Conservation (phyloP, 1,139 yeast genomes). For the Yamadazyma membranifaciens region DNA sequence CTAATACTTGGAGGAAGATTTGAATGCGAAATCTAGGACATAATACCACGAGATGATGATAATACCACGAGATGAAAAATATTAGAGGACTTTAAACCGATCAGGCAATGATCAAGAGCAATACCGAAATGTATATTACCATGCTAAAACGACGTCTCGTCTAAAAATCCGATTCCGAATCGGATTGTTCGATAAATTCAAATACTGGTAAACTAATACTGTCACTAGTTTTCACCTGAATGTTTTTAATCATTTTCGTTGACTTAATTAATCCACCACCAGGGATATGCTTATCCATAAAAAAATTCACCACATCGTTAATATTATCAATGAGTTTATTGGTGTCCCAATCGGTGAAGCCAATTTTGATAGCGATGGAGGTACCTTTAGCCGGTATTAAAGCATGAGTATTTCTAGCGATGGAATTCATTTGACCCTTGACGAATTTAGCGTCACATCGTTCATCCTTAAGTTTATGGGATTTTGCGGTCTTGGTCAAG, state of each 20-base stretch:
- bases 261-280: slow-evolving; percentile 57
- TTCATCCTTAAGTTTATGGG: slow-evolving; percentile 48
- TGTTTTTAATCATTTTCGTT: slow-evolving; percentile 42
- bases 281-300: slow-evolving; percentile 49
- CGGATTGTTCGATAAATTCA: slow-evolving; percentile 19
- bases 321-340: slow-evolving; percentile 51
- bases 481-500: slow-evolving; percentile 30
- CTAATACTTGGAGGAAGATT: too few relatives aligned
- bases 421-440: slow-evolving; percentile 57
- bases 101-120: too few relatives aligned
- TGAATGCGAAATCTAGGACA: too few relatives aligned
- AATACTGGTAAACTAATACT: slow-evolving; percentile 56
- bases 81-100: too few relatives aligned
- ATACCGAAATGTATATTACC: background rate
- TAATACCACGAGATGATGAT: too few relatives aligned
- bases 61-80: too few relatives aligned
- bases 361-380: slow-evolving; percentile 51
- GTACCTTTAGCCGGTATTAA: slow-evolving; percentile 60
- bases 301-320: slow-evolving; percentile 51
- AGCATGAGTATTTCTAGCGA: slow-evolving; percentile 58
- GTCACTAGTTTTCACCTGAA: slow-evolving; percentile 61
- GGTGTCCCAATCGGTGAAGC: slow-evolving; percentile 45
- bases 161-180: slow-evolving; percentile 15
- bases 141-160: background rate
- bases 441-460: slow-evolving; percentile 62